Evolutionary conservation across 192 early-diverging fungal species (phyloP).

Genomic region (Funneliformis mosseae): DNA sequence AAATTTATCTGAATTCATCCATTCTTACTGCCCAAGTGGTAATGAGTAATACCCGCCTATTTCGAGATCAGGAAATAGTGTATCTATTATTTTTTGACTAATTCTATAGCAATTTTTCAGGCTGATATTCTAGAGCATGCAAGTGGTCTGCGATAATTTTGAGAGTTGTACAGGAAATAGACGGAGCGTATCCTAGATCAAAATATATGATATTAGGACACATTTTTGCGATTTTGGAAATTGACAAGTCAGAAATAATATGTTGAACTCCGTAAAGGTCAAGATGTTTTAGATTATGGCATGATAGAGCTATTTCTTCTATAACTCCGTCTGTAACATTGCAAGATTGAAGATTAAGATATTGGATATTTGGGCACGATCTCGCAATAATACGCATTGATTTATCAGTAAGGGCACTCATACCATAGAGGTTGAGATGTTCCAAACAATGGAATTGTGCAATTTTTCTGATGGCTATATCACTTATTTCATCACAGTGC

Average conservation of each 20-base stretch:
- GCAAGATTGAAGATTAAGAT: background rate
- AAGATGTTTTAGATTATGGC: slow-evolving; percentile 6
- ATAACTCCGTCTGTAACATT: background rate
- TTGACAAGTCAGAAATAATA: slow-evolving; percentile 14
- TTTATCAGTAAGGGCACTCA: too few species aligned
- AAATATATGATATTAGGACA: too few species aligned
- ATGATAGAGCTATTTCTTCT: background rate
- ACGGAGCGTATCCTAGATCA: background rate
- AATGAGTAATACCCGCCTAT: background rate
- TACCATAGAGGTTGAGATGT: too few species aligned
- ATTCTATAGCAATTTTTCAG: background rate
- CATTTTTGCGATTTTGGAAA: slow-evolving; percentile 1
- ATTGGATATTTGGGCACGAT: background rate
- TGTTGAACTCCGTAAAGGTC: background rate
- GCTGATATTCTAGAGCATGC: background rate
- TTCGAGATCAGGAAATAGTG: background rate
- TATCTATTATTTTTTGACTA: slow-evolving; percentile 1
- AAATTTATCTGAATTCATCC: too few species aligned
- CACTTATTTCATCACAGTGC: background rate
- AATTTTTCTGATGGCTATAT: slow-evolving; percentile 22
- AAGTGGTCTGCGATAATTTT: too few species aligned
- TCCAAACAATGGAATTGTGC: background rate
- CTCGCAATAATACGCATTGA: too few species aligned
- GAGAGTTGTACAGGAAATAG: background rate
- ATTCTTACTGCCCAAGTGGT: too few species aligned